Base-by-base conservation (phyloP, 108 stramenopile species). In the Stephanodiscus minutulus region DNA sequence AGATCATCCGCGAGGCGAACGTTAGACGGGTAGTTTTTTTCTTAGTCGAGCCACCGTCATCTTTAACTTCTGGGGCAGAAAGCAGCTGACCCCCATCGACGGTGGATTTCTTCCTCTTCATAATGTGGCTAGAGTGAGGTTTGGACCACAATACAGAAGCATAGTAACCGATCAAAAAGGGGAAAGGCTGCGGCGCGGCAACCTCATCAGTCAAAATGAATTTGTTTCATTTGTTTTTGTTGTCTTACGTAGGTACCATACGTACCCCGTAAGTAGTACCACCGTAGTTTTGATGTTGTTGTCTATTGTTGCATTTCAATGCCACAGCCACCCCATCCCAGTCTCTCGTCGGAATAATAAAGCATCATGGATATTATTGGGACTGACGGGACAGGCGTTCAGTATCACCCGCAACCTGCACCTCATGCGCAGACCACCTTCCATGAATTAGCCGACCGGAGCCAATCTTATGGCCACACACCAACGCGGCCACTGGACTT, bases 401-500 rank as follows among this genome's bases (percentile, higher is more conserved):
- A 74, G 17, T 80, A 80, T 50, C 52, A 70, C 29, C 79, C 79
- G 3, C 37, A 54, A 41, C 79, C 74, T 31, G 73, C 74, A 1
- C 61, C 41, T 10, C 79, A 80, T 47, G 74, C 74, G 13, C 50
- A 70, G 63, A 71, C 71, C 21, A 62, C 70, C 15, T 67, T 61
- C 50, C 27, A 39, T 37, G 77, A 79, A 67, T 64, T 79, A 3
- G 27, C 48, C 1, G 47, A 64, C 29, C 70, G 48, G 18, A 70
- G 68, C 52, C 59, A 66, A 54, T 54, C 48, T 2, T 49, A 46
- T 49, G 77, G 77, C 28, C 59, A 72, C 24, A 18, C 37, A n/a
- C 77, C 77, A 18, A 67, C 77, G 3, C 89, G 91, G 39, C 91
- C 93, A 28, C 66, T 94, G 35, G 93, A 94, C 39, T 94, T 94